phyloP scores from a whole-genome alignment of 140 eudicot species.

The Stevia rebaudiana region DNA sequence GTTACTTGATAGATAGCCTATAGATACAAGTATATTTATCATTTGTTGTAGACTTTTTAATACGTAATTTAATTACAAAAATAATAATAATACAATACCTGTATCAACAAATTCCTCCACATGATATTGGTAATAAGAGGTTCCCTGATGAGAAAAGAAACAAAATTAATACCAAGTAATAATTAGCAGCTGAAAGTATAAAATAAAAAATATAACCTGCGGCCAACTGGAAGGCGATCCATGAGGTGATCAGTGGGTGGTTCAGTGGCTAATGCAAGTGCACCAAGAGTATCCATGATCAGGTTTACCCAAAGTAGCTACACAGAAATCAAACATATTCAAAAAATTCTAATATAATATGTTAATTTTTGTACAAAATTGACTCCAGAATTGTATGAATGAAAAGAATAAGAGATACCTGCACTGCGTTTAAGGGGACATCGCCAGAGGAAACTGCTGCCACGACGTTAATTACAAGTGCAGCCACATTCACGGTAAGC shows the following conservation, averaged over 20 bases:
- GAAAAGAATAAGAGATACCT: conserved; percentile 36
- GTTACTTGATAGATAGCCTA: conserved; percentile 85
- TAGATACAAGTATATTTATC: not conserved
- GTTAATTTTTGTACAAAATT: not conserved
- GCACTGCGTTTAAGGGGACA: conserved; percentile 87
- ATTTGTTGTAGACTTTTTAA: conserved; percentile 1
- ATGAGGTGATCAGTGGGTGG: conserved; percentile 91
- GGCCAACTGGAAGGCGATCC: conserved; percentile 78
- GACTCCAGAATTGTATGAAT: not conserved
- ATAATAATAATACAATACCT: conserved; percentile 30
- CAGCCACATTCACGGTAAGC: conserved; percentile 92
- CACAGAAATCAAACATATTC: conserved; percentile 4
- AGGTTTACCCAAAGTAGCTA: conserved; percentile 96
- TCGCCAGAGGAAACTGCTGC: conserved; percentile 82
- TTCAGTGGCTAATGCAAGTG: conserved; percentile 91
- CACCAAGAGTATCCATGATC: conserved; percentile 95
- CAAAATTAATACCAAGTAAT: not conserved
- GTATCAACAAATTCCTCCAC: conserved; percentile 88
- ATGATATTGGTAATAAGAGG: conserved; percentile 87
- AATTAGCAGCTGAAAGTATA: not conserved
- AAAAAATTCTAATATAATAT: not conserved
- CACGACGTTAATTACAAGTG: conserved; percentile 72
- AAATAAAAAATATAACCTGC: conserved; percentile 46
- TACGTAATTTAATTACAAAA: not conserved
- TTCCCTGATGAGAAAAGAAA: conserved; percentile 43